Base-by-base conservation (phyloP, 352 stramenopile genomes). In the Phytophthora colocasiae region DNA sequence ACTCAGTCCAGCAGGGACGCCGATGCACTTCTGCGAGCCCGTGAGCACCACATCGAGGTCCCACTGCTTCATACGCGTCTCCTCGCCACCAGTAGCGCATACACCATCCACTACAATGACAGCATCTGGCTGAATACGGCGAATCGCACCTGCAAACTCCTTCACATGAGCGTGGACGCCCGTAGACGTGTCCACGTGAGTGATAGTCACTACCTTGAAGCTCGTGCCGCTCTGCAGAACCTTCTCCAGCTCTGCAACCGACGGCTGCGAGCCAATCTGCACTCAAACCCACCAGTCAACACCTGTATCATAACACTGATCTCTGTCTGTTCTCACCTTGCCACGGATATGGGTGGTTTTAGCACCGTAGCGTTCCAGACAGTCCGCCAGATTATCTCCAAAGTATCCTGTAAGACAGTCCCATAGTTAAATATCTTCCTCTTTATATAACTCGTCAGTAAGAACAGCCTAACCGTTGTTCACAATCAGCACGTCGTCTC, bases 61-160 rank as follows among this genome's bases (percentile, higher is more conserved):
- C 84, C 84, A 93, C 58, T 81, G 71, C 75, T 90, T 93, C 80
- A 90, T 91, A 50, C 81, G 83, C n/a, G 79, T 85, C 75, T 88
- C 82, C 58, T 93, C 84, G 24, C 84, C 84, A 24, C 84, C 84
- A 7, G 83, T 77, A 34, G 84, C 82, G 40, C 84, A 93, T 31
- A 93, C 84, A 22, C 84, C 79, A 52, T 93, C 84, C 44, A 93
- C 80, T 3, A 93, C 74, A 43, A 91, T 65, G 6, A 93, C 62
- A 29, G 84, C 81, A 22, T 90, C 57, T 0, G 84, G 82, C 60
- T 91, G 82, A 8, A 85, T 45, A 34, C 82, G 73, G 47, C 84
- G 84, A 48, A 93, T 81, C 2, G 73, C 57, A 0, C 75, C 75
- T 17, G 84, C 75, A 56, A 90, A 80, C 41, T 81, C 69, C 68